Evolutionary conservation across 1,139 yeast genomes (phyloP).

Genomic region (Casaregolazyma lundiana): DNA sequence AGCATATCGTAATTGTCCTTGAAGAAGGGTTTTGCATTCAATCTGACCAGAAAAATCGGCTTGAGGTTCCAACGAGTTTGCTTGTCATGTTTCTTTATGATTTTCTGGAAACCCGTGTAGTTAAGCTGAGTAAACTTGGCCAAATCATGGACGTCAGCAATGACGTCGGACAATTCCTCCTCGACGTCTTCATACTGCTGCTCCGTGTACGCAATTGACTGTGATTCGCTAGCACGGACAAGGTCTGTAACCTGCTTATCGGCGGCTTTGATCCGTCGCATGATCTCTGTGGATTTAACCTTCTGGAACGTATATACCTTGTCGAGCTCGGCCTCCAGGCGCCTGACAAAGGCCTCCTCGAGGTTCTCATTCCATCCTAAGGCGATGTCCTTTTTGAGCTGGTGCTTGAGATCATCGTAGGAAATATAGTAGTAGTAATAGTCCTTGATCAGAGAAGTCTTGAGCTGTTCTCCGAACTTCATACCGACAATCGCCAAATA

Average conservation of each 20-base stretch:
- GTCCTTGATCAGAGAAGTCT: conserved; percentile 46
- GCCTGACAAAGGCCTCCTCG: conserved; percentile 75
- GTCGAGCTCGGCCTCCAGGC: conserved; percentile 76
- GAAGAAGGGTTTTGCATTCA: conserved; percentile 90
- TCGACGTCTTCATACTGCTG: conserved; percentile 88
- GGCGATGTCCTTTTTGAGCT: conserved; percentile 60
- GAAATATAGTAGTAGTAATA: conserved; percentile 86
- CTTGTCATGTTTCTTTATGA: conserved; percentile 93
- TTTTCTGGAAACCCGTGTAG: conserved; percentile 94
- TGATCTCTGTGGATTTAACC: conserved; percentile 79
- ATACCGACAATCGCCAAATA: conserved; percentile 24
- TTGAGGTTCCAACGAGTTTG: conserved; percentile 75
- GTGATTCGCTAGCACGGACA: conserved; percentile 45
- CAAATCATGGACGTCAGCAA: conserved; percentile 95
- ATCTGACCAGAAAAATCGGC: conserved; percentile 89
- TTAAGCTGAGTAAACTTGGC: conserved; percentile 89
- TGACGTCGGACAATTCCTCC: conserved; percentile 85
- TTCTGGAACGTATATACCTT: conserved; percentile 87
- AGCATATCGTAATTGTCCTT: conserved; percentile 88
- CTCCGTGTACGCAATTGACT: conserved; percentile 39
- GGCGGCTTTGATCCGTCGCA: conserved; percentile 75
- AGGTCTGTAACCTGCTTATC: conserved; percentile 64
- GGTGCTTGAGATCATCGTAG: conserved; percentile 84
- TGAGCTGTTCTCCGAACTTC: conserved; percentile 43
- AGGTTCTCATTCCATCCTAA: conserved; percentile 69